These are phyloP conservation scores for Purpureocillium lavendulum DNA, from an alignment of 2,329 filamentous ascomycete genomes.

Conservation along the genomic window DNA sequence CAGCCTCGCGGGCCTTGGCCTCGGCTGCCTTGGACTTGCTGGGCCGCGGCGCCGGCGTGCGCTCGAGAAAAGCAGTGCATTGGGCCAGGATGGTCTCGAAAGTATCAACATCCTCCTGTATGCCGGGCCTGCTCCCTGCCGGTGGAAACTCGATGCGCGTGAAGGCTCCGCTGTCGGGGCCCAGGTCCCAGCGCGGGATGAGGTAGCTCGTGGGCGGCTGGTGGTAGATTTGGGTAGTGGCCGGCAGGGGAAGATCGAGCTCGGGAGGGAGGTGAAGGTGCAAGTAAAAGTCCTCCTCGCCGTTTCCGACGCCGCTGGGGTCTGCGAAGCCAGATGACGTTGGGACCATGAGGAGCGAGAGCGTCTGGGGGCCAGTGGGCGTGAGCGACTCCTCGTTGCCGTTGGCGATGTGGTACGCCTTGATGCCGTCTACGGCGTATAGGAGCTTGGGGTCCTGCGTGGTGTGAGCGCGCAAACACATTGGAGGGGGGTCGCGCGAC, in stretches of 20 bases:
- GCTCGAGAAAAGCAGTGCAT: constrained; percentile 90
- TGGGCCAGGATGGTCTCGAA: constrained; percentile 98
- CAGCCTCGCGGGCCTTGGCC: constrained; percentile 31
- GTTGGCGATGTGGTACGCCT: constrained; percentile 84
- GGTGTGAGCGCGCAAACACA: neutral
- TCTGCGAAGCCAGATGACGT: constrained; percentile 67
- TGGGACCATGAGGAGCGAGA: constrained; percentile 93
- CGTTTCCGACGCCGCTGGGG: constrained; percentile 39
- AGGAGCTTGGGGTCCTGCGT: constrained; percentile 53
- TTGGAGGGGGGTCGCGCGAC: too few relatives aligned
- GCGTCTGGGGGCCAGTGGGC: constrained; percentile 76
- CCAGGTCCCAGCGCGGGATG: constrained; percentile 91
- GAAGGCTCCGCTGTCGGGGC: constrained; percentile 80
- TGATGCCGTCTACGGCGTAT: constrained; percentile 74
- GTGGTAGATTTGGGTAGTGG: constrained; percentile 95
- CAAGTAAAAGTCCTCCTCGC: constrained; percentile 91
- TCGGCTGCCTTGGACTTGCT: constrained; percentile 22
- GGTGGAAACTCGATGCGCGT: constrained; percentile 85
- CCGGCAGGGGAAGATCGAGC: constrained; percentile 85
- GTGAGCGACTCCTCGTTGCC: constrained; percentile 79
- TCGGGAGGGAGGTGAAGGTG: constrained; percentile 92
- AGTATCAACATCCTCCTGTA: constrained; percentile 89
- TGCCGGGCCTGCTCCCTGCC: constrained; percentile 60
- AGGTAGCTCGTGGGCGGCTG: constrained; percentile 88
- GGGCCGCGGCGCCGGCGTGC: constrained; percentile 54